phyloP scores from a whole-genome alignment of 805 yeast species.

The Metschnikowia picachoensis region DNA sequence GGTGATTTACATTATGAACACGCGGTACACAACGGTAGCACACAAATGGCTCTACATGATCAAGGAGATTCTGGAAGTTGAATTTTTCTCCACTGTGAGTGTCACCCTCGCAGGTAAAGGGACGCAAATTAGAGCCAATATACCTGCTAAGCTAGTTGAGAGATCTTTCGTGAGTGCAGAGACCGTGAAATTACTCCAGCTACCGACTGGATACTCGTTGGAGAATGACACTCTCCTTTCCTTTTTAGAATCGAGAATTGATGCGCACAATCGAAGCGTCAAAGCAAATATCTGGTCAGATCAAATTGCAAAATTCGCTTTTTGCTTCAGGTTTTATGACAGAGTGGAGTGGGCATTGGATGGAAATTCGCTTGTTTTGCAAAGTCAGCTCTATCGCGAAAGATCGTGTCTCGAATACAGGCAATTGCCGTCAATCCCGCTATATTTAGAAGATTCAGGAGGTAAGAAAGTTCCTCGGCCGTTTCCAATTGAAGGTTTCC shows the following conservation, averaged over 20 bases:
- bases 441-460: conserved; percentile 17
- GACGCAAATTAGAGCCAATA: conserved; percentile 38
- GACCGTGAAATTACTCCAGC: conserved; percentile 9
- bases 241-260: conserved; percentile 36
- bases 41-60: conserved; percentile 64
- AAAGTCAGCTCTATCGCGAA: conserved; percentile 33
- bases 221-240: conserved; percentile 28
- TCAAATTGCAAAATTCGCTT: conserved; percentile 38
- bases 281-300: conserved; percentile 8
- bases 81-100: conserved; percentile 24
- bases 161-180: conserved; percentile 8
- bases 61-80: conserved; percentile 41
- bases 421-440: conserved; percentile 10
- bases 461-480: conserved; percentile 47
- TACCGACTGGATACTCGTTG: conserved; percentile 24
- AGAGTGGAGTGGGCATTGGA: conserved; percentile 52
- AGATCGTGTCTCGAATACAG: conserved; percentile 58
- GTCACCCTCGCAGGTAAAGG: conserved; percentile 46
- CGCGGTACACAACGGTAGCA: conserved; percentile 51
- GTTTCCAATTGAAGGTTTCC: conserved; percentile 75
- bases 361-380: conserved; percentile 27
- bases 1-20: conserved; percentile 50
- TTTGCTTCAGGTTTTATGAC: conserved; percentile 65
- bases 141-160: conserved; percentile 34
- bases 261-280: not conserved